Percentiles rank a stretch among this genome's conserved stretches.
phyloP scores from a whole-genome alignment of 257 asterid genomes.

The Plantago major region DNA sequence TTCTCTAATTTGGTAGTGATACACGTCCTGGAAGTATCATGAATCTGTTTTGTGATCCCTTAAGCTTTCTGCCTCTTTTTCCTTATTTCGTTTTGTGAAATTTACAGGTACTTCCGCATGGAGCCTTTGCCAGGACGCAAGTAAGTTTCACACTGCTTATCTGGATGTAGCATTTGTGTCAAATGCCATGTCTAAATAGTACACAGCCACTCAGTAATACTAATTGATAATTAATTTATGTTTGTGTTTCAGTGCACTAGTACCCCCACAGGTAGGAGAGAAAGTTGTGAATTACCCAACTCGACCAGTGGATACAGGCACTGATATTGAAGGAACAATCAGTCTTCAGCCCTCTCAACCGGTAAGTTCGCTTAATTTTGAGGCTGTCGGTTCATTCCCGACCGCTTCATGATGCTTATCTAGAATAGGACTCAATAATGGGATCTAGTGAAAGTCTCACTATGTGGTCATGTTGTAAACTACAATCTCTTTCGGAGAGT shows the following conservation, averaged over 20 bases:
- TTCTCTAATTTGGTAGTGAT: neutral
- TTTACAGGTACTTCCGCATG: constrained; percentile 81
- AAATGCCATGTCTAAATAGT: constrained; percentile 5
- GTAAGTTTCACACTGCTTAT: constrained; percentile 40
- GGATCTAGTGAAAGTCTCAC: neutral
- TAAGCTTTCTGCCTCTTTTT: constrained; percentile 4
- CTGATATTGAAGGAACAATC: constrained; percentile 93
- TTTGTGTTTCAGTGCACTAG: constrained; percentile 57
- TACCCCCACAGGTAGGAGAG: constrained; percentile 90
- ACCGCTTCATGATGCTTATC: neutral
- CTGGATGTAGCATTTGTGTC: constrained; percentile 4
- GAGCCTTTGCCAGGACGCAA: constrained; percentile 97
- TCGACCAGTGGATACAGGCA: constrained; percentile 89
- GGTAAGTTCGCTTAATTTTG: constrained; percentile 38
- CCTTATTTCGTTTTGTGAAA: neutral
- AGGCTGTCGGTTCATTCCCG: too few relatives aligned
- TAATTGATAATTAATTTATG: constrained; percentile 17
- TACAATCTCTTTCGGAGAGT: neutral
- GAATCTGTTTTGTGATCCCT: constrained; percentile 10
- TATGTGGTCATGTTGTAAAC: constrained; percentile 1
- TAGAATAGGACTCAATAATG: constrained; percentile 3
- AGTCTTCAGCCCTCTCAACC: constrained; percentile 92
- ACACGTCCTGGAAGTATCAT: constrained; percentile 11
- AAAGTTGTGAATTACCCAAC: constrained; percentile 84
- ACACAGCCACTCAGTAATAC: constrained; percentile 7